Evolutionary conservation across 371 early-diverging fungal species (phyloP), one percentile per base, ranked within the genome.

Genomic region (Lichtheimia hyalospora): DNA sequence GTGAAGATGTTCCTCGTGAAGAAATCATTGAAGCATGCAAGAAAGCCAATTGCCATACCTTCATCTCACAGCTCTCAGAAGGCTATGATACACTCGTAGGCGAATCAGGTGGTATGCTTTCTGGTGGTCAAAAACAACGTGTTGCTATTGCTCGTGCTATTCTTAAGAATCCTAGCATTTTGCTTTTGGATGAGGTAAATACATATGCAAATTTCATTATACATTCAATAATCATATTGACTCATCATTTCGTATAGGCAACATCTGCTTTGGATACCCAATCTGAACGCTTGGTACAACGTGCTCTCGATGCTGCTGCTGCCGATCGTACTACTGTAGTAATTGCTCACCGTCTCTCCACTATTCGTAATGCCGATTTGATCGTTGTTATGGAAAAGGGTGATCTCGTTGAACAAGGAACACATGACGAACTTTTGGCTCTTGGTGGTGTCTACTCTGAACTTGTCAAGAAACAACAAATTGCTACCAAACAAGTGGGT

Each of bases 291-390:
- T 68, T 89, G 15, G 90, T 93, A 1, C 92, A 92, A 64, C 70
- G 63, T 15, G 91, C 91, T 18, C 69, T 92, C 23, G 94, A 94
- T 54, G 71, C 63, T 13, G 93, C 93, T 4, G 49, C 89, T 16
- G 57, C 67, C 20, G 82, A 85, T 42, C 79, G 95, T 16, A 94
- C 95, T 1, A 94, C 95, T 3, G 83, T 98, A 48, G 88, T 94
- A 4, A 90, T 97, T 63, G 96, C 96, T 0, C 96, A 96, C 69
- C 84, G 91, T 15, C 72, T 92, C 5, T 86, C 89, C 41, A 92
- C 92, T 2, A 78, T 87, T 51, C 74, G 77, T 40, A 85, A 92
- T 62, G 89, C 94, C 1, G 90, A 96, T 64, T 61, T 83, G 49
- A 96, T 96, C 67, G 82, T 86, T 44, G 91, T 91, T 25, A 83